Evolutionary conservation across 352 stramenopile species (phyloP), one percentile per base, ranked within the genome.

Genomic region (Phytophthora foliorum): DNA sequence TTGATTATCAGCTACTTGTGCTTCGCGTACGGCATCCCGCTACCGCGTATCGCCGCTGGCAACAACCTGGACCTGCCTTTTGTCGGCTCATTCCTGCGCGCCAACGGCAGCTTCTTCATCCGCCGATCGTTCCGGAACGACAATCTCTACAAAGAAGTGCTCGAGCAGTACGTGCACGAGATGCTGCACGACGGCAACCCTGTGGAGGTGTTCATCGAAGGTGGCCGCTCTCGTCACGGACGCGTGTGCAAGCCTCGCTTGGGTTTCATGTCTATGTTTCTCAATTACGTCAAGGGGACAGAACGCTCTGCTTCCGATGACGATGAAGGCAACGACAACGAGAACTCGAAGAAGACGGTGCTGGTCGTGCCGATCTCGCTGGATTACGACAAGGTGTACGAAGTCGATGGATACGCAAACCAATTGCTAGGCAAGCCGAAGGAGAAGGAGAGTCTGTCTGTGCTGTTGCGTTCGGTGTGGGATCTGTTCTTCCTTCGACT

Each of bases 91-190:
- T 93, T 97, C 44, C 73, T 97, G 56, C 89, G 86, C 5, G 83
- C 88, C 13, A 94, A 91, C 48, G 91, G 91, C 57, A 94, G 88
- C 57, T 97, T 97, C 61, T 97, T 97, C 74, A 96, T 97, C 58
- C 88, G 89, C 9, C 86, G 91, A 0, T 93, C 83, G 14, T 95
- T 95, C 60, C 71, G 69, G 2, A 71, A 89, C 48, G 87, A 96
- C 48, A 57, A 64, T 39, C 62, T 95, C 0, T 95, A 96, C 76
- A 95, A 95, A 59, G 67, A 94, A n/a, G 83, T 96, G 25, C 74
- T 97, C 14, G 78, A 92, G 58, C 74, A 85, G 25, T 97, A 97
- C 51, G 82, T 97, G 29, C 84, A 97, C 50, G 84, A 95, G 54
- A 58, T 97, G 13, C 60, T 97, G 39, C 55, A 70, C 34, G 87